Evolutionary conservation across 1,284 basidiomycete species (phyloP), one percentile per base, ranked within the genome.

Genomic region (Cutaneotrichosporon spelunceum): DNA sequence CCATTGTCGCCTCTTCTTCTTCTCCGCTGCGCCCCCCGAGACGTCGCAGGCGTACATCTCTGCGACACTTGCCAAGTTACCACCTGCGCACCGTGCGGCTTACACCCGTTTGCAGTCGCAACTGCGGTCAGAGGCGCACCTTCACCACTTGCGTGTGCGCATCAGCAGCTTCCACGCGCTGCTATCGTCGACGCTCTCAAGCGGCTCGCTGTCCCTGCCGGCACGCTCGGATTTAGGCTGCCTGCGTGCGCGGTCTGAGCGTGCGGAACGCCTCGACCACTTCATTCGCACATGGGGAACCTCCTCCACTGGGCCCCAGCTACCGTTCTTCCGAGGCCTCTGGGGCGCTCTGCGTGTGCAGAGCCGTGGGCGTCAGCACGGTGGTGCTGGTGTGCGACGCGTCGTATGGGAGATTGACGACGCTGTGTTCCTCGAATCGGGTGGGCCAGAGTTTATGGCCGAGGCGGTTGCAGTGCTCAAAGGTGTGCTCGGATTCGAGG

Each of bases 401-500:
- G 69, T 77, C 1, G 71, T 75, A 6, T 78, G 77, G 77, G 77
- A 78, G 61, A 61, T 78, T 10, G 75, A 78, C 65, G 77, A 78
- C 69, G 77, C 77, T 4, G 73, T 78, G 3, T 76, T 77, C 58
- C 63, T 76, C 54, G 74, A 78, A 59, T 73, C 75, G 26, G 77
- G 75, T 11, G 77, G 75, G 2, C 64, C 66, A 5, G 77, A 75
- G 34, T 78, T 78, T 62, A 77, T 78, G 75, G 71, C 73, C 56
- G 73, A 77, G 60, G 72, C 72, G 7, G 63, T 78, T 9, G 66
- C 67, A 4, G 61, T 75, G 16, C 60, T 78, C 52, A 78, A 78
- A 61, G 75, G 76, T 29, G 69, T 77, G 0, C 67, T 78, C 9
- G 77, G 77, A 0, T 76, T 77, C 42, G 68, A 69, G 14, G 75